These are phyloP conservation scores for Boletus rubescentipes DNA, from an alignment of 768 basidiomycete species.

Conservation along the genomic window DNA sequence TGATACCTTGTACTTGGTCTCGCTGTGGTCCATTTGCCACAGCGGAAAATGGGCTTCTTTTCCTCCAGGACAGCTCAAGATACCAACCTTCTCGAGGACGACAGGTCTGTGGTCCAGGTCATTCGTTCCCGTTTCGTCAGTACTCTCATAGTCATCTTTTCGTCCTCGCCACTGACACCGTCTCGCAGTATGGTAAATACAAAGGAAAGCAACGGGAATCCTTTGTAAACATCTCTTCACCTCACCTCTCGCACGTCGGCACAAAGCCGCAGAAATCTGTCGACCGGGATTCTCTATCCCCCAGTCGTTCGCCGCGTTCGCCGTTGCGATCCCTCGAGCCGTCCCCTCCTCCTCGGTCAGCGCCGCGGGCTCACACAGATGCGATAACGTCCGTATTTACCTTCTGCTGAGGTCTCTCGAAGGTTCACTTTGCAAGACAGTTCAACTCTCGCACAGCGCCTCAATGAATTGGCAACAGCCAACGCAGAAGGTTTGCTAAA, in stretches of 20 bases:
- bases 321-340: constrained; percentile 25
- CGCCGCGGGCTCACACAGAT: constrained; percentile 40
- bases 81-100: constrained; percentile 22
- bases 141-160: constrained; percentile 25
- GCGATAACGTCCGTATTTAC: constrained; percentile 51
- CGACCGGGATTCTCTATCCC: constrained; percentile 17
- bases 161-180: constrained; percentile 10
- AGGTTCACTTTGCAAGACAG: constrained; percentile 37
- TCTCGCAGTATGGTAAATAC: constrained; percentile 50
- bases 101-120: constrained; percentile 53
- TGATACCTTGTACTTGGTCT: constrained; percentile 7
- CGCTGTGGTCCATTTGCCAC: not conserved
- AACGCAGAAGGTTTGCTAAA: constrained; percentile 78
- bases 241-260: constrained; percentile 31
- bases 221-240: constrained; percentile 31
- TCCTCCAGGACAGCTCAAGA: constrained; percentile 24
- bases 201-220: constrained; percentile 57
- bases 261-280: constrained; percentile 20
- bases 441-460: constrained; percentile 72
- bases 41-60: constrained; percentile 33
- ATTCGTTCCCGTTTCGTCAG: constrained; percentile 63
- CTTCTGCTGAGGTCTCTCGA: constrained; percentile 10
- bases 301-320: constrained; percentile 19
- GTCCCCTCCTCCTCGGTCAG: constrained; percentile 19
- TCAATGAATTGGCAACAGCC: constrained; percentile 77